Evolutionary conservation across 1,139 yeast genomes (phyloP).

Genomic region (Candida tetrigidarum): DNA sequence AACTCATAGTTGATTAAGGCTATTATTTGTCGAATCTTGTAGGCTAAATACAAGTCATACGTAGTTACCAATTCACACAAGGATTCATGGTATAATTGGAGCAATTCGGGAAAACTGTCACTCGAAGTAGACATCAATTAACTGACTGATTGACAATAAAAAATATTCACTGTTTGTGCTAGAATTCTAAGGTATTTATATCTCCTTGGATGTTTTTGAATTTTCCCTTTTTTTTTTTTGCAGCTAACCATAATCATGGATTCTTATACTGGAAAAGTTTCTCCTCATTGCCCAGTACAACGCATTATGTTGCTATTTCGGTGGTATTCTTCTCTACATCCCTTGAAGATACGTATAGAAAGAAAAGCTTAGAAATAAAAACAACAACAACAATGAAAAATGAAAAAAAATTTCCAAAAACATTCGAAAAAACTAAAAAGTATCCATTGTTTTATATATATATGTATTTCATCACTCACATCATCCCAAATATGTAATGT

Average conservation of each 20-base stretch:
- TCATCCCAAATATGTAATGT: not conserved
- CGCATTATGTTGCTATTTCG: not conserved
- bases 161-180: not conserved
- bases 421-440: not conserved
- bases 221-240: not conserved
- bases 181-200: not conserved
- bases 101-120: constrained; percentile 1
- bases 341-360: not conserved
- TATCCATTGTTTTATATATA: not conserved
- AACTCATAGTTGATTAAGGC: not conserved
- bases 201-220: not conserved
- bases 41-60: constrained; percentile 1
- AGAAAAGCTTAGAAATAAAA: not conserved
- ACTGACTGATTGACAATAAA: not conserved
- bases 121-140: not conserved
- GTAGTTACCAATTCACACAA: constrained; percentile 4
- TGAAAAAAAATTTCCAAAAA: too few species aligned
- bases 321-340: not conserved
- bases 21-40: not conserved
- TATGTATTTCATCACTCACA: not conserved
- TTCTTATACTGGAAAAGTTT: not conserved
- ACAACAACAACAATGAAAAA: too few species aligned
- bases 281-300: constrained; percentile 1
- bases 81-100: constrained; percentile 1
- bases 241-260: not conserved